phyloP scores from a whole-genome alignment of 2,329 filamentous ascomycete species.

The Sordariomycetes sp. region DNA sequence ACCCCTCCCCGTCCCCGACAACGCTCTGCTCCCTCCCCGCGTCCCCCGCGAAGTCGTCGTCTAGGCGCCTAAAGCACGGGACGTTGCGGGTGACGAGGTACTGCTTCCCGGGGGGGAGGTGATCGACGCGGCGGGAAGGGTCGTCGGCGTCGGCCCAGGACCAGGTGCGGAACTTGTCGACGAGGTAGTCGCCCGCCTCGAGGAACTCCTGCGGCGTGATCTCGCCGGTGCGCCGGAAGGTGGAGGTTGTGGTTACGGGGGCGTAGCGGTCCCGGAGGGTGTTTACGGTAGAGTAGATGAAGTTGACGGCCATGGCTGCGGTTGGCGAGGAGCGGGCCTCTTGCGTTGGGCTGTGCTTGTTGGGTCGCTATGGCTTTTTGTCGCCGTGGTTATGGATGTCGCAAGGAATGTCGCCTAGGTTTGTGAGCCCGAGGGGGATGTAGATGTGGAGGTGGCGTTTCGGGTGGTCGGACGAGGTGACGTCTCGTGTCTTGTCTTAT shows the following conservation, averaged over 20 bases:
- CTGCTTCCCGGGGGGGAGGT: conserved; percentile 84
- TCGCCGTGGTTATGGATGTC: background rate
- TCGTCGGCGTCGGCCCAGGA: conserved; percentile 84
- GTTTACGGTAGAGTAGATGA: conserved; percentile 85
- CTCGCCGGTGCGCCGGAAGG: conserved; percentile 85
- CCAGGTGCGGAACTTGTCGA: conserved; percentile 99
- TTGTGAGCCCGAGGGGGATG: too few species aligned
- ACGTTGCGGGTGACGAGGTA: conserved; percentile 91
- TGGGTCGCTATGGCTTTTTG: too few species aligned
- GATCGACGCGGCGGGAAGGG: conserved; percentile 62
- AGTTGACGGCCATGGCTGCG: conserved; percentile 50
- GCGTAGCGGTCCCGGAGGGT: conserved; percentile 85
- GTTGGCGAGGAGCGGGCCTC: conserved; percentile 8
- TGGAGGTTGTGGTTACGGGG: conserved; percentile 79
- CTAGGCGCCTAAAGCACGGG: conserved; percentile 80
- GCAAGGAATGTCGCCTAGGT: too few species aligned
- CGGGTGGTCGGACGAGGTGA: too few species aligned
- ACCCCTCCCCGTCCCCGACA: conserved; percentile 65
- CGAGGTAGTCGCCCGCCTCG: conserved; percentile 88
- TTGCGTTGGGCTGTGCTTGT: background rate
- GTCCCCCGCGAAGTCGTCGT: conserved; percentile 85
- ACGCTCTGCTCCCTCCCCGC: conserved; percentile 77
- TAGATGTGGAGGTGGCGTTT: too few species aligned
- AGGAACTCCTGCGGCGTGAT: conserved; percentile 97
- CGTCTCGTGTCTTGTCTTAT: too few species aligned